These are phyloP conservation scores for Ceratobasidium sp. DNA, from an alignment of 1,284 basidiomycete genomes.

Conservation along the genomic window DNA sequence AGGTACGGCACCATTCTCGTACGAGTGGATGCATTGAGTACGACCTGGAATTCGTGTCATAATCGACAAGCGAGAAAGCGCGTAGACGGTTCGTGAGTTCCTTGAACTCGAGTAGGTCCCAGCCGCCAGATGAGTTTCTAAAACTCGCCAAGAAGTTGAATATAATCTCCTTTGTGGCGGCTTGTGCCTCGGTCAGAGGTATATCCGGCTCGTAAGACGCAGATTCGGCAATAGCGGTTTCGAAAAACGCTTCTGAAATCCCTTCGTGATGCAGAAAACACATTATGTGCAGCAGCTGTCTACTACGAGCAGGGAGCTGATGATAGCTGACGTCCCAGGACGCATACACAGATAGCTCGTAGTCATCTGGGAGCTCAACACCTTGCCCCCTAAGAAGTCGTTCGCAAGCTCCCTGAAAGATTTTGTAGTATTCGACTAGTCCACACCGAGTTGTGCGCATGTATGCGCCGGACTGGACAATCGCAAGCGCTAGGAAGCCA, in stretches of 20 bases:
- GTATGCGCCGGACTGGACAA: conserved; percentile 30
- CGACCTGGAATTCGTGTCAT: neutral
- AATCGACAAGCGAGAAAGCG: conserved; percentile 4
- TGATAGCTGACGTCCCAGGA: conserved; percentile 8
- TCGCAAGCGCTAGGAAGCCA: neutral
- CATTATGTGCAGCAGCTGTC: conserved; percentile 9
- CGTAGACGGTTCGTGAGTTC: neutral
- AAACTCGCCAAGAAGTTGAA: neutral
- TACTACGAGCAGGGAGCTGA: neutral
- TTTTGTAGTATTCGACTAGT: neutral
- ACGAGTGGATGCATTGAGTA: conserved; percentile 19
- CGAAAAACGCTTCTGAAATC: conserved; percentile 25
- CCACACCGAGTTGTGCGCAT: conserved; percentile 2
- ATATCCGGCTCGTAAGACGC: neutral
- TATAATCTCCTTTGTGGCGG: neutral
- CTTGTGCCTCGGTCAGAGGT: neutral
- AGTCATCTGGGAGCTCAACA: neutral
- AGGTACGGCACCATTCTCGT: conserved; percentile 9
- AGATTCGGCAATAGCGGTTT: neutral
- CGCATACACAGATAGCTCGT: neutral
- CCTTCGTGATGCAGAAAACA: conserved; percentile 25
- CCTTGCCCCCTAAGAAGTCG: neutral
- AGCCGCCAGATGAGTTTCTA: neutral
- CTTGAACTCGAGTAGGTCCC: neutral
- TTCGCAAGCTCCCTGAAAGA: conserved; percentile 1